Percentiles rank a stretch among this genome's conserved stretches.
These are phyloP conservation scores for Keithomyces neogunnii DNA, from an alignment of 2,329 filamentous ascomycete species.

Conservation along the genomic window DNA sequence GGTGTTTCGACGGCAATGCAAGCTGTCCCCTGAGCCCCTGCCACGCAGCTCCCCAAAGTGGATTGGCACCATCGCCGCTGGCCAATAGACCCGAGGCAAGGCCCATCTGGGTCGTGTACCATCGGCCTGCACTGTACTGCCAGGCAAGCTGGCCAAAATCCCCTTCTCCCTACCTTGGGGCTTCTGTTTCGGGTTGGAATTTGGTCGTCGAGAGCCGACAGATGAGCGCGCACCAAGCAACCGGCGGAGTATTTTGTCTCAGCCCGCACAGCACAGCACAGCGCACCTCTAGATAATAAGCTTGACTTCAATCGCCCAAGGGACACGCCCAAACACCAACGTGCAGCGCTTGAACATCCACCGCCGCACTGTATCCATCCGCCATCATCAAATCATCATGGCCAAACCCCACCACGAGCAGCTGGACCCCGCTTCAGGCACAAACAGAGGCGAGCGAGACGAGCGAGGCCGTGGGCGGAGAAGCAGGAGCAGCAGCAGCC, in stretches of 20 bases:
- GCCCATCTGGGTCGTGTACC: not conserved
- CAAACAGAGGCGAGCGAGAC: not conserved
- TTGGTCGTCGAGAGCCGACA: too few species aligned
- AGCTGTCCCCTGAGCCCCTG: constrained; percentile 5
- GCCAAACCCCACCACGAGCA: constrained; percentile 6
- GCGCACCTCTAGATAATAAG: too few species aligned
- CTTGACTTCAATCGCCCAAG: too few species aligned
- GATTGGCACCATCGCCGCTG: constrained; percentile 1
- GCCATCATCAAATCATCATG: constrained; percentile 7
- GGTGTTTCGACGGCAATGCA: constrained; percentile 1
- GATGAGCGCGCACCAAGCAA: not conserved
- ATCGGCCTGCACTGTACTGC: too few species aligned
- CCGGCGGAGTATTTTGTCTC: constrained; percentile 3
- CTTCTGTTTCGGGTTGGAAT: too few species aligned
- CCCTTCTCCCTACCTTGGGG: too few species aligned
- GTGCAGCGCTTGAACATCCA: not conserved
- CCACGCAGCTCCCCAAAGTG: not conserved
- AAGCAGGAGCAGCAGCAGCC: not conserved
- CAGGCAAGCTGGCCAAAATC: too few species aligned
- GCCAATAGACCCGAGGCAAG: constrained; percentile 1
- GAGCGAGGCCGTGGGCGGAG: not conserved
- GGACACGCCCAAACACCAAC: too few species aligned
- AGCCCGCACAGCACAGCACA: too few species aligned
- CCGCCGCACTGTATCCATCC: not conserved
- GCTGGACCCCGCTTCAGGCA: constrained; percentile 7